Percentiles rank a stretch among this genome's conserved stretches.
These are phyloP conservation scores for Telfairia occidentalis DNA, from an alignment of 331 rosid genomes.

Conservation along the genomic window DNA sequence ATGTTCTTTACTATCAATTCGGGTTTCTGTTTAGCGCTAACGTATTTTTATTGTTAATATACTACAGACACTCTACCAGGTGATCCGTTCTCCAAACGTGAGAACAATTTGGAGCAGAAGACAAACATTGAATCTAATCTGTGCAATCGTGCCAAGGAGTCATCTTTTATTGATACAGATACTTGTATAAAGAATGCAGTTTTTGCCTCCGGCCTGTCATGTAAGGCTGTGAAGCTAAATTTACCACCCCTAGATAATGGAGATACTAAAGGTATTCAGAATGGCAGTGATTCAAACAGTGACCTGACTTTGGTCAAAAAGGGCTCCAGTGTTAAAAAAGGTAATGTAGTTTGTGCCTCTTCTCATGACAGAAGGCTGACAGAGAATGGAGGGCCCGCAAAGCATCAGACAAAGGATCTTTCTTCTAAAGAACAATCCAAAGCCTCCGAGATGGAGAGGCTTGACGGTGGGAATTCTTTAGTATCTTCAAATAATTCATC, in stretches of 20 bases:
- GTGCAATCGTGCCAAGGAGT: neutral
- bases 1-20: neutral
- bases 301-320: neutral
- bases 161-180: conserved; percentile 17
- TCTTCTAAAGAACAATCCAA: conserved; percentile 13
- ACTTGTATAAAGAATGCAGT: conserved; percentile 10
- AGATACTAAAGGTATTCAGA: conserved; percentile 8
- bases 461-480: conserved; percentile 11
- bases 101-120: conserved; percentile 18
- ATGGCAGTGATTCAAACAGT: conserved; percentile 2
- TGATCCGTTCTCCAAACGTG: conserved; percentile 19
- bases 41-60: neutral
- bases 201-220: conserved; percentile 21
- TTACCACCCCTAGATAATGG: conserved; percentile 16
- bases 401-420: conserved; percentile 1
- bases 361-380: conserved; percentile 13
- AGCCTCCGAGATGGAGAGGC: neutral
- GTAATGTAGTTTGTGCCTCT: conserved; percentile 12
- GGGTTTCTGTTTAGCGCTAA: neutral
- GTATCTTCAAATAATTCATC: conserved; percentile 12
- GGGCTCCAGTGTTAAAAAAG: conserved; percentile 13
- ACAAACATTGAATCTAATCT: conserved; percentile 1
- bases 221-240: conserved; percentile 11
- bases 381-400: conserved; percentile 1
- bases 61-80: conserved; percentile 23